These are phyloP conservation scores for Triticum dicoccoides DNA, from an alignment of 176 grass and related monocot genomes.

Conservation along the genomic window DNA sequence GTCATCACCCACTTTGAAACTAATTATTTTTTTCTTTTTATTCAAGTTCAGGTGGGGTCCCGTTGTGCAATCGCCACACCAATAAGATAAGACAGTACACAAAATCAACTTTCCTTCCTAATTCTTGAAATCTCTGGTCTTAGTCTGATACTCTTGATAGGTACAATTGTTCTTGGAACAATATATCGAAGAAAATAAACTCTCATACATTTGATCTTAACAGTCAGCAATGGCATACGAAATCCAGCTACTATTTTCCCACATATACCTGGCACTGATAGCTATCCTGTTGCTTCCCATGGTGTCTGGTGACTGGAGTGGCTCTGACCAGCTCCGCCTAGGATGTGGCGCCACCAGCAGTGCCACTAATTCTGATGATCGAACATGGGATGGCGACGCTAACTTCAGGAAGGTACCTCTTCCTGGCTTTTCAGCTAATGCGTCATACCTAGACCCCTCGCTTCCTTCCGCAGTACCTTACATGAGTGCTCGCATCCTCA, in stretches of 20 bases:
- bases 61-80: too few relatives aligned
- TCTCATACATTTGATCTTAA: neutral
- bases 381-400: conserved; percentile 31
- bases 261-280: neutral
- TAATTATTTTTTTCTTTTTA: neutral
- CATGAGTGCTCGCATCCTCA: conserved; percentile 20
- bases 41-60: neutral
- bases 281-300: neutral
- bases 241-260: neutral
- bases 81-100: neutral
- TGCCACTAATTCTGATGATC: neutral
- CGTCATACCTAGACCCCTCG: neutral
- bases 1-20: neutral
- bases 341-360: conserved; percentile 31
- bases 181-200: neutral
- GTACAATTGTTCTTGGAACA: neutral
- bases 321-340: conserved; percentile 25
- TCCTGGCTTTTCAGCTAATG: neutral
- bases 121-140: neutral
- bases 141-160: neutral
- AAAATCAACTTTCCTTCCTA: neutral
- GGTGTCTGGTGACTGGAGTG: neutral
- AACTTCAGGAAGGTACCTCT: conserved; percentile 15
- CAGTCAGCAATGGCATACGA: neutral
- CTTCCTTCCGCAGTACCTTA: conserved; percentile 21